These are phyloP conservation scores for Ambispora gerdemannii DNA, from an alignment of 192 early-diverging fungal species.

Conservation along the genomic window DNA sequence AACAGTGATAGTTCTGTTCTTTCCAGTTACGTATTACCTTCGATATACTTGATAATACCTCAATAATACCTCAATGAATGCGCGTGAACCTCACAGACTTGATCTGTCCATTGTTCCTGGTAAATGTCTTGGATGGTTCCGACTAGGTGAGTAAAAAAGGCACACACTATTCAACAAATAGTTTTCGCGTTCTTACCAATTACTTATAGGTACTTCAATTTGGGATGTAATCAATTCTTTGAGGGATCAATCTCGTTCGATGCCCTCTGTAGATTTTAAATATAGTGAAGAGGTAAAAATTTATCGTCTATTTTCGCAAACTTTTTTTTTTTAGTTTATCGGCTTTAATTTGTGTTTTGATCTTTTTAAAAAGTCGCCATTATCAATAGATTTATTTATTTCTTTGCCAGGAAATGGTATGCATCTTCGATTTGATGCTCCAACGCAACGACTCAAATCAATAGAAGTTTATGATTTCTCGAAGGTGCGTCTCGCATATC, in stretches of 20 bases:
- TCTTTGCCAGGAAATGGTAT: slow-evolving; percentile 48
- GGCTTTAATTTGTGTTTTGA: neutral
- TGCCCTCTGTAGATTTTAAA: slow-evolving; percentile 61
- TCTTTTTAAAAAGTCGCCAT: slow-evolving; percentile 38
- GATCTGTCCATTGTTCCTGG: slow-evolving; percentile 53
- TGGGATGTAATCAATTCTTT: slow-evolving; percentile 58
- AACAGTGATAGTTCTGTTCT: too few relatives aligned
- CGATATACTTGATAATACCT: too few relatives aligned
- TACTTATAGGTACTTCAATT: slow-evolving; percentile 53
- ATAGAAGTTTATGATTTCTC: slow-evolving; percentile 65
- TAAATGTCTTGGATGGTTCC: slow-evolving; percentile 54
- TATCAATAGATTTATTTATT: slow-evolving; percentile 42
- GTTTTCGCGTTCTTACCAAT: neutral
- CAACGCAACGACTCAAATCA: slow-evolving; percentile 54
- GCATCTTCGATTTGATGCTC: slow-evolving; percentile 56
- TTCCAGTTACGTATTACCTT: too few relatives aligned
- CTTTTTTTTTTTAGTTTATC: neutral
- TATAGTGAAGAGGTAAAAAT: slow-evolving; percentile 58
- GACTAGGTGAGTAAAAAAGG: slow-evolving; percentile 39
- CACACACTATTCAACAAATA: neutral
- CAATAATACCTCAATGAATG: too few relatives aligned
- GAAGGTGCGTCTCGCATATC: slow-evolving; percentile 52
- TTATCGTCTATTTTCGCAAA: slow-evolving; percentile 15
- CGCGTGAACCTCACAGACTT: slow-evolving; percentile 35
- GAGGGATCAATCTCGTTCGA: slow-evolving; percentile 44